Evolutionary conservation across 2,329 filamentous ascomycete species (phyloP).

Genomic region (Lomentospora prolificans): DNA sequence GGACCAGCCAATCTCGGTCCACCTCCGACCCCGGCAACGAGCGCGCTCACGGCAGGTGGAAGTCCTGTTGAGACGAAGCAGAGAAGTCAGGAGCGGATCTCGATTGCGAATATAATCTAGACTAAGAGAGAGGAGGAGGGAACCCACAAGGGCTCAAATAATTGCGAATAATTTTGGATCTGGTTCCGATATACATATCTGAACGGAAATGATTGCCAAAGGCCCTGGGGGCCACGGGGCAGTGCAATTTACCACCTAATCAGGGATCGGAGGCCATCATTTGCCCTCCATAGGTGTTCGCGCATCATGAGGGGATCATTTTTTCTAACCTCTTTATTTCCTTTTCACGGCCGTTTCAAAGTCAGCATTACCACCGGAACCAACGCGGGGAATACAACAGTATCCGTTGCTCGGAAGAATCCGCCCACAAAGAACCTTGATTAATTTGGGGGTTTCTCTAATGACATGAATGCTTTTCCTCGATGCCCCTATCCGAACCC

Average conservation of each 20-base stretch:
- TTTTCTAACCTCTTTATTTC: background rate
- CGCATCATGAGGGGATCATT: background rate
- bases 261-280: background rate
- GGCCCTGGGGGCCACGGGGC: background rate
- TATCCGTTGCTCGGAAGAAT: background rate
- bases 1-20: slow-evolving; percentile 20
- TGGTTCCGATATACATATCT: too few species aligned
- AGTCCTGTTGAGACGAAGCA: slow-evolving; percentile 10
- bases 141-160: background rate
- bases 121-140: background rate
- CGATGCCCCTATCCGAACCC: background rate
- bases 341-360: background rate
- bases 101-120: slow-evolving; percentile 36
- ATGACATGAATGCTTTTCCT: background rate
- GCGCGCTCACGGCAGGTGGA: slow-evolving; percentile 19
- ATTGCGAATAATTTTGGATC: too few species aligned
- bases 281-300: background rate
- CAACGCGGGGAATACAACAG: background rate
- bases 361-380: background rate
- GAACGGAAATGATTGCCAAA: background rate
- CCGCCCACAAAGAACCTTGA: background rate
- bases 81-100: slow-evolving; percentile 24
- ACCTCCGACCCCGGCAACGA: slow-evolving; percentile 15
- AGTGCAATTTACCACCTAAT: background rate
- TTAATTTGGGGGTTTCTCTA: background rate